Base-by-base conservation (phyloP, 1,284 basidiomycete species). In the Trametes polyzona region DNA sequence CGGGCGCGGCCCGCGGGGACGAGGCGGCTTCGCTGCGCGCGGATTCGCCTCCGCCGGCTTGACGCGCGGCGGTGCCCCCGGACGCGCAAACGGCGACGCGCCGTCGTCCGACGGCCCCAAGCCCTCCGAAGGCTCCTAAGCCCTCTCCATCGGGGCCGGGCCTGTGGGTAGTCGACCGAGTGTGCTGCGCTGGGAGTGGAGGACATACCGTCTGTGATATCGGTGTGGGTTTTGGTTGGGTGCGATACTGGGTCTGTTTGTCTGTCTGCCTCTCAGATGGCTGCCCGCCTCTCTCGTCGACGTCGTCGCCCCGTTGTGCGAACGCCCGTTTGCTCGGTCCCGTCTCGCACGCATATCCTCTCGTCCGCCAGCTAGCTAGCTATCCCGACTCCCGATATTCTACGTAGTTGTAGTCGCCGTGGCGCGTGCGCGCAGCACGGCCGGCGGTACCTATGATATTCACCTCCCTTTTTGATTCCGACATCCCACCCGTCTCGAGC, bases 21-120 rank as follows among this genome's bases (percentile, higher is more conserved):
- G 79, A 10, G 74, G 81, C n/a, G 83, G 82, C 6, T 91, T 78
- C 65, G 86, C 79, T 12, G 79, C 82, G 14, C 76, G 88, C 58
- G 84, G 83, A 2, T 82, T 90, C 56, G 83, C 84, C 1, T 83
- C 85, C 4, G 90, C 87, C 14, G 89, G 89, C 9, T 73, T 92
- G 62, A 86, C 84, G 11, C 75, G 74, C 52, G 76, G 77, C 47
- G 62, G 63, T 48, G 57, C 69, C 55, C 61, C 69, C 63, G 55
- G 70, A 37, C 67, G 66, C 43, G 29, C 65, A 39, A 73, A 73
- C 43, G 74, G 72, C 36, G 74, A 74, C 17, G 66, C 52, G 12
- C 52, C 63, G 9, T 49, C 66, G 7, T 55, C 53, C 14, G 61
- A 62, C 4, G 58, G 41, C 19, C 60, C 67, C 27, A 61, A 59